Percentiles rank a stretch among this genome's conserved stretches.
phyloP scores from a whole-genome alignment of 257 asterid species.

The Scutellaria barbata region DNA sequence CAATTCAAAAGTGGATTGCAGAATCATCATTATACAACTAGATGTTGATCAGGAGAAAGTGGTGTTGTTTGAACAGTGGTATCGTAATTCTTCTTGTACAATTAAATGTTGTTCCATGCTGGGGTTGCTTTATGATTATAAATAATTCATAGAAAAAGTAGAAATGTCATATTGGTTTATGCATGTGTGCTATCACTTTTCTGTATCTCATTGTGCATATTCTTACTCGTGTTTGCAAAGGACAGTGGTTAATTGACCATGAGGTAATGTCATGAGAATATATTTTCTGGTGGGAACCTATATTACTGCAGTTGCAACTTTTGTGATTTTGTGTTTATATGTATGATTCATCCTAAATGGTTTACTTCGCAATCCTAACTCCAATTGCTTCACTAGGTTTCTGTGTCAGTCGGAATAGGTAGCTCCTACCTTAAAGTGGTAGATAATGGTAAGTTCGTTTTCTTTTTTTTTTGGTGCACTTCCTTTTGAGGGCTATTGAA shows the following conservation, averaged over 20 bases:
- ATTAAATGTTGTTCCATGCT: conserved; percentile 5
- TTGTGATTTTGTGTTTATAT: conserved; percentile 22
- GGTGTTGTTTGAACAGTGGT: neutral
- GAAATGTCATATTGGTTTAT: conserved; percentile 3
- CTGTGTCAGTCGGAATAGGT: conserved; percentile 65
- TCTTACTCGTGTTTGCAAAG: neutral
- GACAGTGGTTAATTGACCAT: conserved; percentile 14
- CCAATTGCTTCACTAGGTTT: conserved; percentile 56
- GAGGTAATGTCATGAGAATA: conserved; percentile 14
- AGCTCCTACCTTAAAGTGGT: conserved; percentile 72
- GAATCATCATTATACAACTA: neutral
- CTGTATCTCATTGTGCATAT: neutral
- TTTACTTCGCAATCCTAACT: conserved; percentile 22
- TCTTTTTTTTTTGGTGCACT: neutral
- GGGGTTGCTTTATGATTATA: conserved; percentile 2
- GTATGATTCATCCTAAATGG: conserved; percentile 20
- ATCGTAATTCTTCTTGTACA: neutral
- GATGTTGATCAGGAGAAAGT: conserved; percentile 3
- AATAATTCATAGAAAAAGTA: neutral
- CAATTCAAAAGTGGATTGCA: conserved; percentile 6
- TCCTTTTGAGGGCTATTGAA: conserved; percentile 20
- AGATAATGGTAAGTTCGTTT: conserved; percentile 69
- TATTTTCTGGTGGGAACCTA: conserved; percentile 25
- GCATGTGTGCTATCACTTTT: neutral
- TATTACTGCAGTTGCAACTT: conserved; percentile 16